These are phyloP conservation scores for Simplicillium aogashimaense DNA, from an alignment of 2,329 filamentous ascomycete species.

Conservation along the genomic window DNA sequence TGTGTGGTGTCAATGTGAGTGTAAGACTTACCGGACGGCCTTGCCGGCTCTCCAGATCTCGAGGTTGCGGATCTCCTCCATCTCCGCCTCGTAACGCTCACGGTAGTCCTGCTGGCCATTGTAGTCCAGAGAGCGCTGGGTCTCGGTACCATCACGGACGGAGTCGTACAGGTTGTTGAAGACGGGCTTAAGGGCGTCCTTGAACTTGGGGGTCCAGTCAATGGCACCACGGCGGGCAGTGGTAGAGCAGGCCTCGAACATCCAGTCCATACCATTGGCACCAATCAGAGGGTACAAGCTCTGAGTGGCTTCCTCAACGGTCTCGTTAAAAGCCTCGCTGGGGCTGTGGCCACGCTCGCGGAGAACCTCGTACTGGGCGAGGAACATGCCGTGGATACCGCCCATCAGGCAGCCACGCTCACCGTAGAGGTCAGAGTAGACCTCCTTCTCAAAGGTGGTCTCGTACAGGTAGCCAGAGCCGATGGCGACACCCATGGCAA, in stretches of 20 bases:
- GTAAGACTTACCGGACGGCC: conserved; percentile 65
- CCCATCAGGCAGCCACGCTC: conserved; percentile 99
- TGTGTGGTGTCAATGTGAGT: background rate
- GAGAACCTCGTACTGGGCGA: conserved; percentile 99
- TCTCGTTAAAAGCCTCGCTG: conserved; percentile 99
- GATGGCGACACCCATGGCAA: conserved; percentile 93
- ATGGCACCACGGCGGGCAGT: conserved; percentile 97
- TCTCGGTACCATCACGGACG: conserved; percentile 87
- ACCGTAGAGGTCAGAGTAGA: conserved; percentile 98
- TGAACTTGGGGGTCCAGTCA: conserved; percentile 96
- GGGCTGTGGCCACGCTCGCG: conserved; percentile 96
- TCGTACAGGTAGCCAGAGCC: conserved; percentile 98
- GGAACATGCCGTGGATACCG: conserved; percentile 99
- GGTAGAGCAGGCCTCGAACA: conserved; percentile 99
- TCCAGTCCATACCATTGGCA: conserved; percentile 99
- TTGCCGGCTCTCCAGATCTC: conserved; percentile 99
- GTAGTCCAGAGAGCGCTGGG: conserved; percentile 92
- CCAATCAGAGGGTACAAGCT: conserved; percentile 96
- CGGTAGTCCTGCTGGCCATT: conserved; percentile 95
- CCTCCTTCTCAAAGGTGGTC: conserved; percentile 99
- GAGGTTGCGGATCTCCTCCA: conserved; percentile 94
- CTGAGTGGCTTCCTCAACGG: conserved; percentile 98
- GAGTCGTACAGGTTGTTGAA: conserved; percentile 96
- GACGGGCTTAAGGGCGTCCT: conserved; percentile 95
- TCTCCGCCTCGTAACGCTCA: conserved; percentile 94